Conservation (phyloP, 202 grass and related monocot genomes). For the Zizania palustris region DNA sequence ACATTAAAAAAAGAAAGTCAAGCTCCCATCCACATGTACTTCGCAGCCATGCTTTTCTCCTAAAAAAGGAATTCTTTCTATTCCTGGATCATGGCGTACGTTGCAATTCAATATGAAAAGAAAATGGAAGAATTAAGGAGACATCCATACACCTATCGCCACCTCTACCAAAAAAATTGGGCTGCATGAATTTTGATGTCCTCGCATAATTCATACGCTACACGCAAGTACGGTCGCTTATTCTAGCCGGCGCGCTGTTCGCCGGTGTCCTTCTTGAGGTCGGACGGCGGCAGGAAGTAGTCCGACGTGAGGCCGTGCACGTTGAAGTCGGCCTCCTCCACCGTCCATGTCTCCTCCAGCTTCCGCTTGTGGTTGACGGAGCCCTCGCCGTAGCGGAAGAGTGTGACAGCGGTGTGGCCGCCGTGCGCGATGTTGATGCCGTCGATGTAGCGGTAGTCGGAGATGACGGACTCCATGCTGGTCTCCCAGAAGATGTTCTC, state of each 20-base stretch:
- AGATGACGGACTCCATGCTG: conserved; percentile 81
- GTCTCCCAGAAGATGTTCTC: conserved; percentile 96
- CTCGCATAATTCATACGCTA: conserved; percentile 30
- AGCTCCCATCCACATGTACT: background rate
- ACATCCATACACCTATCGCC: conserved; percentile 17
- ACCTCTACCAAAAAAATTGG: conserved; percentile 14
- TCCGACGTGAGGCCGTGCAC: conserved; percentile 62
- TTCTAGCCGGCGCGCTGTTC: conserved; percentile 31
- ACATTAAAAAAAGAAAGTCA: background rate
- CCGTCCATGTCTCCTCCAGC: conserved; percentile 88
- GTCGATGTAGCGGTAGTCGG: conserved; percentile 77
- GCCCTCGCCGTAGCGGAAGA: conserved; percentile 82
- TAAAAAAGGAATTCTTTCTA: conserved; percentile 11
- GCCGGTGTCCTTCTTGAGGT: conserved; percentile 60
- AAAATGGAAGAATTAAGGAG: background rate
- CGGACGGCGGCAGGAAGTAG: conserved; percentile 74
- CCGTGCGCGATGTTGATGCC: conserved; percentile 87
- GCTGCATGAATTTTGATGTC: conserved; percentile 19
- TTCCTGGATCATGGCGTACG: conserved; percentile 31
- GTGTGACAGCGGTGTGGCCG: conserved; percentile 67
- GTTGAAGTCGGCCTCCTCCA: conserved; percentile 95
- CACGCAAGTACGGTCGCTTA: background rate
- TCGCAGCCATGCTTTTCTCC: conserved; percentile 15
- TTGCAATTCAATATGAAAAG: conserved; percentile 22
- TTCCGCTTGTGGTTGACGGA: conserved; percentile 94